A percentile compares a stretch with the other conserved stretches of the same genome.
phyloP scores from a whole-genome alignment of 2,329 filamentous ascomycete genomes.

The Harringtonia aguacate region DNA sequence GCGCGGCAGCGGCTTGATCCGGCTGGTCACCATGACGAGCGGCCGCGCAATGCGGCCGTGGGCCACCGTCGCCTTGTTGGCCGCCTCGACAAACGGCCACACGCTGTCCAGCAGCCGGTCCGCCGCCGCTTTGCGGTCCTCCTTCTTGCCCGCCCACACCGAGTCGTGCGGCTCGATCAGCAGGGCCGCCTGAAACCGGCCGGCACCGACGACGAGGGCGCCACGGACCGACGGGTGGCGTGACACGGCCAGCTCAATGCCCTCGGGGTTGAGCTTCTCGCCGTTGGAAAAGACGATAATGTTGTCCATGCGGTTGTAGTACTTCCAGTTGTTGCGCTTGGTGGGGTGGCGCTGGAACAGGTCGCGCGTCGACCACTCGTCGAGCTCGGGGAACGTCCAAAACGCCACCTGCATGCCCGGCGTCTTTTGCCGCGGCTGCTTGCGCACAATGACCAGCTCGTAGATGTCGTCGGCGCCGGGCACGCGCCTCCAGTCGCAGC shows the following conservation, averaged over 20 bases:
- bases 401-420: constrained; percentile 27
- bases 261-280: constrained; percentile 38
- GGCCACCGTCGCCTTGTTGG: constrained; percentile 31
- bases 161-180: constrained; percentile 30
- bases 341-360: constrained; percentile 29
- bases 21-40: constrained; percentile 26
- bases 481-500: background rate
- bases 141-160: background rate
- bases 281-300: constrained; percentile 39
- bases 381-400: constrained; percentile 25
- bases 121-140: background rate
- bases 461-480: constrained; percentile 18
- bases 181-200: constrained; percentile 33
- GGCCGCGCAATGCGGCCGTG: constrained; percentile 33
- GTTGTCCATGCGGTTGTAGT: constrained; percentile 27
- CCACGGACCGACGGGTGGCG: constrained; percentile 27
- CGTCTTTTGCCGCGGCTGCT: constrained; percentile 19
- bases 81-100: constrained; percentile 31
- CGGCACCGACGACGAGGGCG: constrained; percentile 33
- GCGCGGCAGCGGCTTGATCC: constrained; percentile 29
- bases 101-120: constrained; percentile 32
- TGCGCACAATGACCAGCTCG: constrained; percentile 24
- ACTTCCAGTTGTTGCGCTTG: constrained; percentile 23
- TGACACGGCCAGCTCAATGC: constrained; percentile 28
- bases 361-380: constrained; percentile 33